Evolutionary conservation across 305 asterid genomes (phyloP).

Genomic region (Striga hermonthica): DNA sequence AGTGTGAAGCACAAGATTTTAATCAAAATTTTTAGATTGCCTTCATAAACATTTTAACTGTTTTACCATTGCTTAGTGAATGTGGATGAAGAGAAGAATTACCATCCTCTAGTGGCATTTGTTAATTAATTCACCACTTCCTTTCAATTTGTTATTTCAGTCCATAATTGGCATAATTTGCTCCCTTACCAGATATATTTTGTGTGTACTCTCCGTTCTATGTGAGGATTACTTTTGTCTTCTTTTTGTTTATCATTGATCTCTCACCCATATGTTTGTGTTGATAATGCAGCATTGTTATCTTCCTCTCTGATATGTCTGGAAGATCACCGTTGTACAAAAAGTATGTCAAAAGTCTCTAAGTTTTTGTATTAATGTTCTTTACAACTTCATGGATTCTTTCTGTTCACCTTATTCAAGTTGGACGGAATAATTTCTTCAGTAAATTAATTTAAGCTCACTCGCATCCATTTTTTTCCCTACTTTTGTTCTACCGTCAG

Average conservation of each 20-base stretch:
- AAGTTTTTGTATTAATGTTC: conserved; percentile 14
- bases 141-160: background rate
- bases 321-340: conserved; percentile 89
- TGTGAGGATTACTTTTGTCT: background rate
- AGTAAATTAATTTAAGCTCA: conserved; percentile 20
- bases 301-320: conserved; percentile 93
- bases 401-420: conserved; percentile 28
- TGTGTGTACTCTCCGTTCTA: conserved; percentile 17
- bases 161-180: conserved; percentile 6
- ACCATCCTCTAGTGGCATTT: conserved; percentile 1
- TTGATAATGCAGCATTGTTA: conserved; percentile 68
- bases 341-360: conserved; percentile 57
- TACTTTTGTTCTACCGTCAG: conserved; percentile 40
- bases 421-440: conserved; percentile 24
- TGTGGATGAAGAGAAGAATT: conserved; percentile 6
- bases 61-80: conserved; percentile 1
- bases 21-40: background rate
- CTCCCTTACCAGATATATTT: conserved; percentile 19
- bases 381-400: conserved; percentile 19
- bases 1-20: conserved; percentile 1
- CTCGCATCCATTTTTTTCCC: conserved; percentile 24
- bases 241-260: conserved; percentile 14
- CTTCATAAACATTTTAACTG: background rate
- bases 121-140: background rate
- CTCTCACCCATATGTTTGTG: conserved; percentile 36